Conservation (phyloP, 805 yeast genomes). For the Suhomyces pyralidae region DNA sequence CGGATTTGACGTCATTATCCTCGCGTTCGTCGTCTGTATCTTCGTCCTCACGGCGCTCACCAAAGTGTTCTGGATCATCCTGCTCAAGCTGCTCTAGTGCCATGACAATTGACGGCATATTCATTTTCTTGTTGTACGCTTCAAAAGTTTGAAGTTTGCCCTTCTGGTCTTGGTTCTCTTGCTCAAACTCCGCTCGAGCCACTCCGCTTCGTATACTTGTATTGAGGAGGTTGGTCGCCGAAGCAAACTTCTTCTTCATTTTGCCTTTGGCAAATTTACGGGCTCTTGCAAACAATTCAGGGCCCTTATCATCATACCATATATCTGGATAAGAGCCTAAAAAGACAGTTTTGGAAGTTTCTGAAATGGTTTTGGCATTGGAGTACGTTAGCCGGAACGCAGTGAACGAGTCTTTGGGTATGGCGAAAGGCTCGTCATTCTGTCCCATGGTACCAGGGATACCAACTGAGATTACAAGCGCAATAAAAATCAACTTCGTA, state of each 20-base stretch:
- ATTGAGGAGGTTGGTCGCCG: conserved; percentile 5
- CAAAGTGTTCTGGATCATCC: neutral
- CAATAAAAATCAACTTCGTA: neutral
- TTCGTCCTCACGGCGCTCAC: neutral
- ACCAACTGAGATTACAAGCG: neutral
- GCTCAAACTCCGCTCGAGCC: conserved; percentile 3
- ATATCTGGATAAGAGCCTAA: conserved; percentile 58
- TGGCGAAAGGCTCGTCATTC: conserved; percentile 9
- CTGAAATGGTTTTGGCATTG: conserved; percentile 46
- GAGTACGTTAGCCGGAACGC: conserved; percentile 57
- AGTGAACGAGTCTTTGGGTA: conserved; percentile 58
- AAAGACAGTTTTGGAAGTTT: conserved; percentile 46
- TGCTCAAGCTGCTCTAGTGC: neutral
- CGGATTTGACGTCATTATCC: neutral
- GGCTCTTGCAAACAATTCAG: conserved; percentile 19
- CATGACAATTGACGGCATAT: neutral
- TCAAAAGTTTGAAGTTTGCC: conserved; percentile 8
- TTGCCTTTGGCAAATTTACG: conserved; percentile 8
- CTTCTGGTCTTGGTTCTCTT: neutral
- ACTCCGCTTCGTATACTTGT: conserved; percentile 4
- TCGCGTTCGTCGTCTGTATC: neutral
- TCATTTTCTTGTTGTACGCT: neutral
- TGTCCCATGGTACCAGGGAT: neutral
- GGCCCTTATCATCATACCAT: conserved; percentile 46
- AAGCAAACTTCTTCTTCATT: conserved; percentile 7